Conservation (phyloP, 2,329 filamentous ascomycete species). For the Dactylonectria estremocensis region DNA sequence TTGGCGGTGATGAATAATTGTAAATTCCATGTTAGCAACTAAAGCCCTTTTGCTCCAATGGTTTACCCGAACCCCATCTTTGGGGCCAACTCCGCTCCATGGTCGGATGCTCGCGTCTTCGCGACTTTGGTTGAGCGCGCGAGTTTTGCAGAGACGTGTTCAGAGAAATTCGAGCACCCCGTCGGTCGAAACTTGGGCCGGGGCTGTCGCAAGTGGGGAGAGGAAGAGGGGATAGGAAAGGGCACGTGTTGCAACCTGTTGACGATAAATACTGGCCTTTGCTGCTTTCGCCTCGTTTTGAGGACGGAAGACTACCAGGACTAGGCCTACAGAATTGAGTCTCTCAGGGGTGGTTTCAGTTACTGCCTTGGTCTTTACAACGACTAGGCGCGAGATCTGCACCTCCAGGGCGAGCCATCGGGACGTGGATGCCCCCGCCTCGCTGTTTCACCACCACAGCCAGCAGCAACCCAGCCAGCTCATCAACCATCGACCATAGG, state of each 20-base stretch:
- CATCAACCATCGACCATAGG: no score
- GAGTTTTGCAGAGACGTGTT: not conserved
- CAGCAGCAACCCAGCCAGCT: not conserved
- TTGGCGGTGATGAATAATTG: not conserved
- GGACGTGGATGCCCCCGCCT: slow-evolving; percentile 22
- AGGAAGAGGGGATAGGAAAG: not conserved
- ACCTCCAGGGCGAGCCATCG: not conserved
- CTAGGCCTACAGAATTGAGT: not conserved
- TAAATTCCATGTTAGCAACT: no score
- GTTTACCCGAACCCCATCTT: slow-evolving; percentile 7
- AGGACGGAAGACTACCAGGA: not conserved
- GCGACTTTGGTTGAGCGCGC: not conserved
- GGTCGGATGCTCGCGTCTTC: not conserved
- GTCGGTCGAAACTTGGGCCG: slow-evolving; percentile 4
- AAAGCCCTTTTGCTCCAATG: not conserved
- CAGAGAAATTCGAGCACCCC: not conserved
- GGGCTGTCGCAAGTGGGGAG: not conserved
- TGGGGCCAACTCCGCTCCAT: not conserved
- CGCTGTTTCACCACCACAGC: not conserved
- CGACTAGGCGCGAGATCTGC: not conserved
- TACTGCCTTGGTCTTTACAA: slow-evolving; percentile 2
- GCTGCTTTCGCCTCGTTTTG: slow-evolving; percentile 1
- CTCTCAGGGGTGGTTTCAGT: not conserved
- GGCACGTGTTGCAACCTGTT: not conserved
- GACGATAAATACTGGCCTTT: slow-evolving; percentile 6